These are phyloP conservation scores for Aureobasidium lini DNA, from an alignment of 2,329 filamentous ascomycete species.

Conservation along the genomic window DNA sequence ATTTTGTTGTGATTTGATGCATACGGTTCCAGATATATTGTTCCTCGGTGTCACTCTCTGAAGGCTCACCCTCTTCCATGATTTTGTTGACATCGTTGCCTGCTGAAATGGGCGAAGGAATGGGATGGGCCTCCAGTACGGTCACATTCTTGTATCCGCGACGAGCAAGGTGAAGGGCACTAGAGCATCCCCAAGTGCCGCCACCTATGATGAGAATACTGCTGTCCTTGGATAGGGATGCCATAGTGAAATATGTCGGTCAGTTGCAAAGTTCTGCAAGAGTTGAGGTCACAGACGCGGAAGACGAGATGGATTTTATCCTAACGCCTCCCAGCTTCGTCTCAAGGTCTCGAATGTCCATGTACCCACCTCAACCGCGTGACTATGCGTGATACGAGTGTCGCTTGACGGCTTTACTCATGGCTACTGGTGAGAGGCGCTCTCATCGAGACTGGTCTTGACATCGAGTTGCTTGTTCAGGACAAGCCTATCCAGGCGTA, in stretches of 20 bases:
- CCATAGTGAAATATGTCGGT: background rate
- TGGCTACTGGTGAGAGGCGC: background rate
- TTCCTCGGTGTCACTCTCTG: conserved; percentile 22
- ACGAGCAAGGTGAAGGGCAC: conserved; percentile 45
- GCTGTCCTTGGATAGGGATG: conserved; percentile 18
- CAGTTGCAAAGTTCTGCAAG: background rate
- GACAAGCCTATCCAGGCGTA: background rate
- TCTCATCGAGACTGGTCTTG: background rate
- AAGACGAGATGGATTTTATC: background rate
- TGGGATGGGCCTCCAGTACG: conserved; percentile 40
- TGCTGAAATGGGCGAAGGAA: conserved; percentile 41
- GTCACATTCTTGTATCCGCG: conserved; percentile 43
- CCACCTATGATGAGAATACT: conserved; percentile 40
- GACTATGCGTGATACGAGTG: background rate
- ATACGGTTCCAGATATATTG: conserved; percentile 29
- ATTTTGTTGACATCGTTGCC: conserved; percentile 48
- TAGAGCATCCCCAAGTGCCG: conserved; percentile 46
- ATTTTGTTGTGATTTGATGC: conserved; percentile 31
- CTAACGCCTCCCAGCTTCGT: background rate
- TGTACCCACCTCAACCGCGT: conserved; percentile 2
- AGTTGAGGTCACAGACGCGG: background rate
- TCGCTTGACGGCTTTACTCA: background rate
- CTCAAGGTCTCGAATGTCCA: background rate
- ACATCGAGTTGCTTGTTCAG: background rate
- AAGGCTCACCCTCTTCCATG: conserved; percentile 32